These are phyloP conservation scores for Schizopora paradoxa DNA, from an alignment of 1,284 basidiomycete genomes.

Conservation along the genomic window DNA sequence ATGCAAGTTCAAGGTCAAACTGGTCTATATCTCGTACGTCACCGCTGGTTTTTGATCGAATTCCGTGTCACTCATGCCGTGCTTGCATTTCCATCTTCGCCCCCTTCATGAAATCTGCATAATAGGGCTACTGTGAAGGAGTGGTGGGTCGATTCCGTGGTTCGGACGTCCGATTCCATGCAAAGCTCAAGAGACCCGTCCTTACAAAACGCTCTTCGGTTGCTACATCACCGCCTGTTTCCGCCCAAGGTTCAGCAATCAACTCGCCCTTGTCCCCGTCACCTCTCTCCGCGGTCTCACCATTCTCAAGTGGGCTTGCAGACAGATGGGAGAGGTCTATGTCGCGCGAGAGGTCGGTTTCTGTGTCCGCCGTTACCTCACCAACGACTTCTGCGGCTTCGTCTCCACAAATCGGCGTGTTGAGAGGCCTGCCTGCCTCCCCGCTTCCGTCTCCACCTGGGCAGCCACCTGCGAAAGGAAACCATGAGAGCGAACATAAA, in stretches of 20 bases:
- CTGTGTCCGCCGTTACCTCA: no score
- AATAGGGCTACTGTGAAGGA: conserved; percentile 82
- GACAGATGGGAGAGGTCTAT: no score
- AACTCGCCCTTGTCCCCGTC: background rate
- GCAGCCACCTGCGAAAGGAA: no score
- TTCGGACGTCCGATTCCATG: conserved; percentile 64
- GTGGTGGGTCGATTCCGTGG: conserved; percentile 81
- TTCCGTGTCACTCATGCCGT: background rate
- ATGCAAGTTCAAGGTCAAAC: conserved; percentile 59
- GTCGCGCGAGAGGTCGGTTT: no score
- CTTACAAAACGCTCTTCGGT: conserved; percentile 57
- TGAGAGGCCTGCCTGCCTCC: no score
- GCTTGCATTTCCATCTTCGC: background rate
- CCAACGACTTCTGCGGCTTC: no score
- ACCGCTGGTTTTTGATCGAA: conserved; percentile 3
- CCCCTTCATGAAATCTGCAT: background rate
- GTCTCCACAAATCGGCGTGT: no score
- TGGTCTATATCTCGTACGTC: conserved; percentile 57
- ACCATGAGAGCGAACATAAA: no score
- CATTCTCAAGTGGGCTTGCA: no score
- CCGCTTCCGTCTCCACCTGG: no score
- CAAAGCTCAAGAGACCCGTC: conserved; percentile 75
- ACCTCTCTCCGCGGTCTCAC: no score
- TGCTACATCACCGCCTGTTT: conserved; percentile 21
- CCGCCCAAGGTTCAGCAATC: conserved; percentile 6